Base-by-base conservation (phyloP, 106 monocot genomes). In the Dendrobium nobile region DNA sequence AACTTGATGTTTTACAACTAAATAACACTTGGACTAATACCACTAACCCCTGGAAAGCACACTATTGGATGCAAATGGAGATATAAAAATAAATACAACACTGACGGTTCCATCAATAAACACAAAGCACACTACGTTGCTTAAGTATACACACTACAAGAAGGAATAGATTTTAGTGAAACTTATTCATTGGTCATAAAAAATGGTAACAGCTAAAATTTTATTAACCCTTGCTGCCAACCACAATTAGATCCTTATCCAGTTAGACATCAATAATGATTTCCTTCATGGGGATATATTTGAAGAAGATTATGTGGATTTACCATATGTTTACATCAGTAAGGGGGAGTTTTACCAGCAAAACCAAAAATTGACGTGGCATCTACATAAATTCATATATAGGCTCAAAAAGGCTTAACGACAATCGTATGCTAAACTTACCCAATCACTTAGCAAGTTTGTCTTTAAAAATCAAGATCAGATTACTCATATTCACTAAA, bases 361-460 rank as follows among this genome's bases (percentile, higher is more conserved):
- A 37, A 37, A 37, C 3, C 37, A 37, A 37, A 43, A 18, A 19
- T 0, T 19, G 20, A 43, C 47, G 1, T 76, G 75, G 20, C 5
- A 5, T 5, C 1, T 76, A 5, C 42, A 76, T 26, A 76, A 76
- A 76, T 76, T 0, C 0, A 8, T 76, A 5, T 76, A 76, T 76
- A 43, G 47, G 15, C 8, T 77, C 3, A 11, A 27, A 13, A 10
- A 77, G 51, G 77, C 77, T 47, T 77, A 47, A 3, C 47, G 77
- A 27, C 10, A 77, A 47, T 54, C 20, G 77, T 77, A 48, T 77
- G 19, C 45, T 15, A 77, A 77, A 77, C n/a, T 77, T 20, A 24
- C 47, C 4, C 7, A 41, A 5, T 19, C 77, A 0, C n/a, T 77
- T 20, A 20, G 22, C 7, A 7, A 0, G 3, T 8, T 37, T n/a